A percentile compares a stretch with the other conserved stretches of the same genome.
Conservation (phyloP, 2,329 filamentous ascomycete genomes). For the Claviceps pazoutovae region DNA sequence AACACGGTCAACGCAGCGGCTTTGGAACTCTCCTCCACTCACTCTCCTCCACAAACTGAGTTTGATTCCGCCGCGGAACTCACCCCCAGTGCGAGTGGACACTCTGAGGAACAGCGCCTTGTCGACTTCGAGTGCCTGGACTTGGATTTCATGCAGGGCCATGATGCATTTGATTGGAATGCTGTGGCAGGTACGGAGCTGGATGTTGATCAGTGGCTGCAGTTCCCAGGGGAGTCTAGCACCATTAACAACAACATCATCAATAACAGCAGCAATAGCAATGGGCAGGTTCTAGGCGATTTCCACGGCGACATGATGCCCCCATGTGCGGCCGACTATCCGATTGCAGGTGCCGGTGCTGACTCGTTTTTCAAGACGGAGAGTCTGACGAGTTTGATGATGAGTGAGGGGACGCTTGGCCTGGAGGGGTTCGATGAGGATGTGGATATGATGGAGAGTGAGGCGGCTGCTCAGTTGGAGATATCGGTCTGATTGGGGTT, state of each 20-base stretch:
- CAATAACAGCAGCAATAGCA: constrained; percentile 9
- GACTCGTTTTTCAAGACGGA: not conserved
- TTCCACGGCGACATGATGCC: not conserved
- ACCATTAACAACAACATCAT: constrained; percentile 9
- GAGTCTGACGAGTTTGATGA: constrained; percentile 15
- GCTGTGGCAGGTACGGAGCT: constrained; percentile 37
- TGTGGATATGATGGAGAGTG: constrained; percentile 9
- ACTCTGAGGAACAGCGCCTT: constrained; percentile 24
- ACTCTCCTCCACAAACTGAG: constrained; percentile 32
- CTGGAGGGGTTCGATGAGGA: constrained; percentile 17
- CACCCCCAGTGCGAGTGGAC: constrained; percentile 32
- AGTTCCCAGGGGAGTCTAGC: constrained; percentile 38
- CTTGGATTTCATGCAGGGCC: constrained; percentile 31
- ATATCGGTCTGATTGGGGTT: not conserved
- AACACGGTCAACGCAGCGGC: constrained; percentile 24
- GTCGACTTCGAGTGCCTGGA: constrained; percentile 25
- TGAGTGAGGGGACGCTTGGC: constrained; percentile 14
- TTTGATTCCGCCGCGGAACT: constrained; percentile 22
- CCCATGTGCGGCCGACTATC: not conserved
- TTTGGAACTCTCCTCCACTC: constrained; percentile 20
- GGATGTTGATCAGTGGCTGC: constrained; percentile 45
- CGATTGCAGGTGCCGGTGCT: not conserved
- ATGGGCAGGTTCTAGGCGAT: constrained; percentile 21
- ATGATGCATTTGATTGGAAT: constrained; percentile 41
- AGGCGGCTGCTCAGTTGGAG: constrained; percentile 4